phyloP scores from a whole-genome alignment of 31 red algal species.

The Bonnemaisonia californica region DNA sequence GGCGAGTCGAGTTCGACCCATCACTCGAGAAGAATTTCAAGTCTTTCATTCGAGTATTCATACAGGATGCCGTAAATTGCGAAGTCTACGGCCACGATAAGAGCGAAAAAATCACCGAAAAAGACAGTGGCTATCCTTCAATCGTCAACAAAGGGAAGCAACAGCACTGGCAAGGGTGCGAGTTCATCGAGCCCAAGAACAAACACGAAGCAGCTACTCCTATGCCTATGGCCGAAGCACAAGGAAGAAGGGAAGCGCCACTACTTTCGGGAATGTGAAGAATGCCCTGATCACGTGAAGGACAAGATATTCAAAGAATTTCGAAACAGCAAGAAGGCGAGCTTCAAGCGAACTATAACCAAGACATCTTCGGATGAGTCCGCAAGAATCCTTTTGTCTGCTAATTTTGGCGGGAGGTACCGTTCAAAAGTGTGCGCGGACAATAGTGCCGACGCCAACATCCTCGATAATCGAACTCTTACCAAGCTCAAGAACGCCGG shows the following conservation, averaged over 20 bases:
- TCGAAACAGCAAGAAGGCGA: not conserved
- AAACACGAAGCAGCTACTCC: not conserved
- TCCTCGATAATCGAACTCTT: not conserved
- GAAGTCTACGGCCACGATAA: conserved; percentile 25
- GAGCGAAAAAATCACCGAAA: not conserved
- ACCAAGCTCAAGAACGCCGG: not conserved
- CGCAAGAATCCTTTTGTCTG: not conserved
- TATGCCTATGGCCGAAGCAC: conserved; percentile 25
- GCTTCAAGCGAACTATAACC: not conserved
- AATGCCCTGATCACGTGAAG: conserved; percentile 26
- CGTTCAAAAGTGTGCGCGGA: conserved; percentile 1
- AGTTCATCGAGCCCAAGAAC: not conserved
- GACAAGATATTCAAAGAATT: conserved; percentile 1
- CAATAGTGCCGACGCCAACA: conserved; percentile 5
- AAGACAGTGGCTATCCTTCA: not conserved
- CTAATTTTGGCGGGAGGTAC: conserved; percentile 8
- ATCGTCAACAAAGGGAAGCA: no score
- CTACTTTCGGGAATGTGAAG: not conserved
- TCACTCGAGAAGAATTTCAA: conserved; percentile 34
- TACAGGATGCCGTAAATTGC: conserved; percentile 34
- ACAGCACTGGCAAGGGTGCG: no score
- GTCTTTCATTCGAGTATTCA: conserved; percentile 14
- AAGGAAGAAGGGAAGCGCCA: not conserved
- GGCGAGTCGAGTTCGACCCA: conserved; percentile 19
- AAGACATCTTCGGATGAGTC: not conserved